Conservation (phyloP, 495 filamentous ascomycete genomes). For the Penicillium simplicissimum region DNA sequence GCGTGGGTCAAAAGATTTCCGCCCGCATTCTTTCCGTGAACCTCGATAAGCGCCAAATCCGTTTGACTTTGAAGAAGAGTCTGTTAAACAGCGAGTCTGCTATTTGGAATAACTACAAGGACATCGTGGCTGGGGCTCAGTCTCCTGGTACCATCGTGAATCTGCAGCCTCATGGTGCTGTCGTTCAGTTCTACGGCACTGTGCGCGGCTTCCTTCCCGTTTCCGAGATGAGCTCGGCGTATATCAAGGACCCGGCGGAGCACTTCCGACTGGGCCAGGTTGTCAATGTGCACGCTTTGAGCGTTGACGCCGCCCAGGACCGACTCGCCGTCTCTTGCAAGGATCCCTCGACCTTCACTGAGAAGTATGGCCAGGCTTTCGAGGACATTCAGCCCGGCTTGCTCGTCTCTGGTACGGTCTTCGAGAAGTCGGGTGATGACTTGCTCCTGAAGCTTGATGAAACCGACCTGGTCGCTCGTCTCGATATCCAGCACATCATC, state of each 20-base stretch:
- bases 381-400: conserved; percentile 68
- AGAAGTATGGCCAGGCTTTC: conserved; percentile 72
- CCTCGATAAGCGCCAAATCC: conserved; percentile 70
- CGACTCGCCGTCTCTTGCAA: conserved; percentile 91
- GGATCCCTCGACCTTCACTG: conserved; percentile 73
- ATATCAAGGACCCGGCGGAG: conserved; percentile 81
- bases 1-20: conserved; percentile 80
- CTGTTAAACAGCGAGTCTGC: conserved; percentile 82
- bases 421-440: conserved; percentile 81
- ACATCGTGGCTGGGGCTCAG: conserved; percentile 67
- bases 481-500: conserved; percentile 74
- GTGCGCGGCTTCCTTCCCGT: conserved; percentile 85
- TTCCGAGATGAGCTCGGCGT: conserved; percentile 96
- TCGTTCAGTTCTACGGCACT: conserved; percentile 88
- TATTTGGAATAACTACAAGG: conserved; percentile 72
- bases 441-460: conserved; percentile 73
- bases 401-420: conserved; percentile 73
- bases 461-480: conserved; percentile 68
- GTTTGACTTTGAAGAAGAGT: conserved; percentile 92
- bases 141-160: conserved; percentile 83
- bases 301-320: conserved; percentile 67
- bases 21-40: conserved; percentile 81
- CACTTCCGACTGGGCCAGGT: conserved; percentile 91
- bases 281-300: conserved; percentile 79
- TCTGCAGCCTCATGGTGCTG: conserved; percentile 72